phyloP scores from a whole-genome alignment of 1,139 yeast genomes.

The Scheffersomyces quercinus region DNA sequence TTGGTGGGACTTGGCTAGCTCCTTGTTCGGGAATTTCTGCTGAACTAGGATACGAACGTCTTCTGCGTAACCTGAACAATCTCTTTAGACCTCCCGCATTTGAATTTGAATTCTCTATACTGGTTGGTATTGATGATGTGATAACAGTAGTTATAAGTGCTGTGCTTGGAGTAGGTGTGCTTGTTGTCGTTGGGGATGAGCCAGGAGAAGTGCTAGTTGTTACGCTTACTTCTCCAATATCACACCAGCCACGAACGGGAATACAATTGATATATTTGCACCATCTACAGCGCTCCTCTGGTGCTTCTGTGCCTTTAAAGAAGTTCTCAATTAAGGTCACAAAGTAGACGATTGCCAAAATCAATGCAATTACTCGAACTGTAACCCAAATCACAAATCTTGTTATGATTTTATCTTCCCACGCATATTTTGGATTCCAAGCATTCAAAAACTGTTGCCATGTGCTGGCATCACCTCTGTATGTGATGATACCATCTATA shows the following conservation, averaged over 20 bases:
- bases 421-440: slow-evolving; percentile 43
- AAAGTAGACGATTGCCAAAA: slow-evolving; percentile 51
- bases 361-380: slow-evolving; percentile 48
- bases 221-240: slow-evolving; percentile 50
- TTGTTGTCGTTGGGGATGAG: slow-evolving; percentile 3
- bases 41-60: background rate
- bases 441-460: slow-evolving; percentile 43
- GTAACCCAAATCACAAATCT: slow-evolving; percentile 51
- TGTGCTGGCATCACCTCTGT: slow-evolving; percentile 28
- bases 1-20: background rate
- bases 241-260: slow-evolving; percentile 77
- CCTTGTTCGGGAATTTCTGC: no score
- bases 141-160: slow-evolving; percentile 1
- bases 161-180: slow-evolving; percentile 4
- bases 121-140: slow-evolving; percentile 10
- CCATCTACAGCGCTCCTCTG: slow-evolving; percentile 52
- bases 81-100: background rate
- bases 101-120: slow-evolving; percentile 7
- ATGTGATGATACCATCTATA: slow-evolving; percentile 42
- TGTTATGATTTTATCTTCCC: slow-evolving; percentile 33
- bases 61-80: background rate
- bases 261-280: slow-evolving; percentile 73
- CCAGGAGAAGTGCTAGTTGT: slow-evolving; percentile 14
- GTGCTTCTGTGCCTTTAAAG: slow-evolving; percentile 28
- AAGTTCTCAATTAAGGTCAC: slow-evolving; percentile 52